phyloP scores from a whole-genome alignment of 768 basidiomycete species.

The Myochromella boudieri region DNA sequence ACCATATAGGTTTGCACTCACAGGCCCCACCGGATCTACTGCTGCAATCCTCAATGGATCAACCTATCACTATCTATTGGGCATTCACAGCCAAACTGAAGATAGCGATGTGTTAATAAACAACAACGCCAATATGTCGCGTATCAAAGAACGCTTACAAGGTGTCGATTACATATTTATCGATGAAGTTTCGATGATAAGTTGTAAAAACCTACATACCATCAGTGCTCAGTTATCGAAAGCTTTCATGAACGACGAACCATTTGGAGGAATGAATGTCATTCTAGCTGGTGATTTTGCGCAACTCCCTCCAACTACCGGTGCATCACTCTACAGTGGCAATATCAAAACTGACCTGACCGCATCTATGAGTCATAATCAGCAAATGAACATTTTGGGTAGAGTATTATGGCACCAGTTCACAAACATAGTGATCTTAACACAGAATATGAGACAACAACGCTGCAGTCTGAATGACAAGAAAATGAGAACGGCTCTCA shows the following conservation, averaged over 20 bases:
- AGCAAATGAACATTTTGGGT: slow-evolving; percentile 24
- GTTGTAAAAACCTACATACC: slow-evolving; percentile 26
- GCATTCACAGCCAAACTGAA: too few species aligned
- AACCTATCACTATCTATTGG: slow-evolving; percentile 35
- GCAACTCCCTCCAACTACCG: slow-evolving; percentile 35
- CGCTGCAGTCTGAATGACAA: slow-evolving; percentile 22
- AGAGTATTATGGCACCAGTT: slow-evolving; percentile 31
- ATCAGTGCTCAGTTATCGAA: slow-evolving; percentile 28
- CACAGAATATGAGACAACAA: slow-evolving; percentile 34
- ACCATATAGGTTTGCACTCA: slow-evolving; percentile 2
- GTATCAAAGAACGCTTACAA: slow-evolving; percentile 17
- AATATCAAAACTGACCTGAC: slow-evolving; percentile 18
- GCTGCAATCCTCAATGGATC: slow-evolving; percentile 31
- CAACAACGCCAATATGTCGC: slow-evolving; percentile 5
- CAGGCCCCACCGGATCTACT: slow-evolving; percentile 29
- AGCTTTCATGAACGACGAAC: slow-evolving; percentile 14
- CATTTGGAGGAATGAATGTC: background rate
- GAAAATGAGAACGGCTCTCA: slow-evolving; percentile 24
- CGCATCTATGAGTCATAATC: background rate
- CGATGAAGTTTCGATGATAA: slow-evolving; percentile 44
- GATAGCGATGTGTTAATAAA: background rate
- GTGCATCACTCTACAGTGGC: slow-evolving; percentile 18
- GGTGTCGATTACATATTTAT: slow-evolving; percentile 39
- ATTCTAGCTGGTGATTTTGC: slow-evolving; percentile 47
- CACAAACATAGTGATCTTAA: slow-evolving; percentile 31